These are phyloP conservation scores for Oryza brachyantha DNA, from an alignment of 176 grass and related monocot species.

Conservation along the genomic window DNA sequence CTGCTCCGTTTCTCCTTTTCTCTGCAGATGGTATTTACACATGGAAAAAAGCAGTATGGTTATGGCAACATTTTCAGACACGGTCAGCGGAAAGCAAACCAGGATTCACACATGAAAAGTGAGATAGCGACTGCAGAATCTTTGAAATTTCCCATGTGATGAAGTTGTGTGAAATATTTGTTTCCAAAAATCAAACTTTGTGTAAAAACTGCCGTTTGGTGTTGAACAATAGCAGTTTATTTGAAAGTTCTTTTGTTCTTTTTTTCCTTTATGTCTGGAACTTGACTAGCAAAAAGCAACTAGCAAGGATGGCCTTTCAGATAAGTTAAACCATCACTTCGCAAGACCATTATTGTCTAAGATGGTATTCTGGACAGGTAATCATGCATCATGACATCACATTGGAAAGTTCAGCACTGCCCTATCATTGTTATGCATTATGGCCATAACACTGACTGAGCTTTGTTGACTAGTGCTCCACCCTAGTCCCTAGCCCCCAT, in stretches of 20 bases:
- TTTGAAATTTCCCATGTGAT: neutral
- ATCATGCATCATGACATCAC: neutral
- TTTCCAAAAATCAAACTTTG: neutral
- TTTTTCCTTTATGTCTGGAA: neutral
- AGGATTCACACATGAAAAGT: neutral
- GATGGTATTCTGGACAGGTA: neutral
- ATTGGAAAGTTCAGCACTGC: neutral
- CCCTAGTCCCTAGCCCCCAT: neutral
- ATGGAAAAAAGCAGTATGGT: neutral
- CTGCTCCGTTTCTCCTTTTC: constrained; percentile 2
- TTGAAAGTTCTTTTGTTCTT: neutral
- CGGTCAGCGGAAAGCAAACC: neutral
- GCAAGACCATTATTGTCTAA: neutral
- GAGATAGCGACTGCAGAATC: neutral
- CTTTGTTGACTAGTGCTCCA: neutral
- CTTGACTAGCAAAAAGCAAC: neutral
- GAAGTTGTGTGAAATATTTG: neutral
- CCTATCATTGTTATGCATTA: neutral
- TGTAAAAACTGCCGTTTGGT: neutral
- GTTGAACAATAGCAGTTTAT: neutral
- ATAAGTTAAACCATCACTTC: neutral
- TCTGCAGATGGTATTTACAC: constrained; percentile 16
- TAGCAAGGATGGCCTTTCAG: neutral
- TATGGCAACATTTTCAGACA: neutral
- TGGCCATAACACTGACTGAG: neutral